Conservation (phyloP, 768 basidiomycete genomes). For the Amanita pallidorosea region DNA sequence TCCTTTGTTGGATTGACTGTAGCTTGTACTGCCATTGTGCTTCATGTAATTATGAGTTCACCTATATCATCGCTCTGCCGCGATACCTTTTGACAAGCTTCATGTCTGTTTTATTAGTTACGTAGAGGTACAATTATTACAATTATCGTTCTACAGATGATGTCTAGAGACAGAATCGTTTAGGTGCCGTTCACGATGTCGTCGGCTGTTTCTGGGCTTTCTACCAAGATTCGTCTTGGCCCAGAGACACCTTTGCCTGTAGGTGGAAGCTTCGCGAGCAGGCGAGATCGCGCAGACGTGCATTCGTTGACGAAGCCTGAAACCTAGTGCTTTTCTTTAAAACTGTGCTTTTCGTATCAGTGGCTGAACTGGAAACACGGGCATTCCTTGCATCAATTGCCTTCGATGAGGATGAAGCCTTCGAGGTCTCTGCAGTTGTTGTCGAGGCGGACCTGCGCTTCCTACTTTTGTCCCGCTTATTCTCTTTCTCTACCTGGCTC, state of each 20-base stretch:
- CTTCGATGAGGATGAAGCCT: not conserved
- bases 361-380: not conserved
- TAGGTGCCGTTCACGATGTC: too few relatives aligned
- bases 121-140: too few relatives aligned
- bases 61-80: too few relatives aligned
- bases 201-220: slow-evolving; percentile 26
- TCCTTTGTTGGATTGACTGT: too few relatives aligned
- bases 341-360: not conserved
- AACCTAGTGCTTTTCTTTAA: not conserved
- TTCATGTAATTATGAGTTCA: not conserved
- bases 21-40: not conserved
- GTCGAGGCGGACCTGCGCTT: not conserved
- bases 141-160: too few relatives aligned
- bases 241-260: slow-evolving; percentile 26
- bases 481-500: not conserved
- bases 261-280: slow-evolving; percentile 21
- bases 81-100: too few relatives aligned
- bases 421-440: not conserved
- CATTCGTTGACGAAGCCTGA: not conserved
- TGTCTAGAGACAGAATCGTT: too few relatives aligned
- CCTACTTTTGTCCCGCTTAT: not conserved
- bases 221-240: slow-evolving; percentile 56
- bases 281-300: slow-evolving; percentile 11
- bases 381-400: not conserved
- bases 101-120: too few relatives aligned